A percentile compares a stretch with the other conserved stretches of the same genome.
phyloP scores from a whole-genome alignment of 345 rosid genomes.

The Brassica napus region DNA sequence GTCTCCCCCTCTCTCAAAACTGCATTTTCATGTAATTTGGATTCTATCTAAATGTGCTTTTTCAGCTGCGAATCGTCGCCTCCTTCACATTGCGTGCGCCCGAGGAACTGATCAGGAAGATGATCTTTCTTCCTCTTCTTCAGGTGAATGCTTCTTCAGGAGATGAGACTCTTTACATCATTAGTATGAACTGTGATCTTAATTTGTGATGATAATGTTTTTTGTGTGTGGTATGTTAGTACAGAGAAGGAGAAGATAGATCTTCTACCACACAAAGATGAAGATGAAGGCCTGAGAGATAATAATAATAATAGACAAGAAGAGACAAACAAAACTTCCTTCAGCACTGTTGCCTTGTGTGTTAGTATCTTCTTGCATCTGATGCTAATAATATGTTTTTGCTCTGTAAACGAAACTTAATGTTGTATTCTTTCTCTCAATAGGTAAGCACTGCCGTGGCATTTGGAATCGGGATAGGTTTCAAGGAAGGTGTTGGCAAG shows the following conservation, averaged over 20 bases:
- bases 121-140: conserved; percentile 51
- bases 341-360: conserved; percentile 77
- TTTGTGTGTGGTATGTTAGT: conserved; percentile 32
- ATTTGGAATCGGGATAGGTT: conserved; percentile 79
- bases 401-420: conserved; percentile 18
- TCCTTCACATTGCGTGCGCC: conserved; percentile 44
- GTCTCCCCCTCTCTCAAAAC: conserved; percentile 22
- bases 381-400: not conserved
- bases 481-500: conserved; percentile 74
- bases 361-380: conserved; percentile 50
- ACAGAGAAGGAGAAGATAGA: conserved; percentile 52
- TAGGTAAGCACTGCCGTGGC: conserved; percentile 78
- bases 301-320: conserved; percentile 33
- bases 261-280: conserved; percentile 38
- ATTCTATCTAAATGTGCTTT: conserved; percentile 14
- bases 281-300: conserved; percentile 23
- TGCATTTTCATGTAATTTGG: not conserved
- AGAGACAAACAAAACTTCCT: conserved; percentile 51
- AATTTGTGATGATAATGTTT: not conserved
- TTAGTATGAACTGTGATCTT: conserved; percentile 15
- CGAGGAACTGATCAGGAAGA: conserved; percentile 58
- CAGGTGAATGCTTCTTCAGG: conserved; percentile 49
- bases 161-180: not conserved
- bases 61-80: conserved; percentile 44
- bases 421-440: not conserved